phyloP scores from a whole-genome alignment of 768 basidiomycete genomes.

The Thelephora ganbajun region DNA sequence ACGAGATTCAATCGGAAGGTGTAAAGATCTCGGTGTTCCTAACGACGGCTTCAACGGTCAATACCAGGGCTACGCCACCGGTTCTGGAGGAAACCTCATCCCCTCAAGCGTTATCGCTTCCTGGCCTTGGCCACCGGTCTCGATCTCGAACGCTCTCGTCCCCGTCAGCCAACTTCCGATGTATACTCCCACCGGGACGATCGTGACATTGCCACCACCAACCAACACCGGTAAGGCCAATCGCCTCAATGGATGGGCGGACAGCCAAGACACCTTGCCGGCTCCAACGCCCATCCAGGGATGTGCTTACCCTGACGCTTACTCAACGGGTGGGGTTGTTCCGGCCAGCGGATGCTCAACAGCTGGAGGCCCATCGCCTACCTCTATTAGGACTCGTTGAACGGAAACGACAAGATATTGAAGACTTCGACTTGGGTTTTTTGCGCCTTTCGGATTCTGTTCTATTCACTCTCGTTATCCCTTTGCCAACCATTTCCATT shows the following conservation, averaged over 20 bases:
- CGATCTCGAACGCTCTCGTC: slow-evolving; percentile 29
- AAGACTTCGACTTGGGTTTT: too few species aligned
- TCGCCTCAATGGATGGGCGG: slow-evolving; percentile 41
- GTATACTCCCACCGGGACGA: slow-evolving; percentile 44
- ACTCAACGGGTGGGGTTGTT: slow-evolving; percentile 26
- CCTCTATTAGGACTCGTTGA: too few species aligned
- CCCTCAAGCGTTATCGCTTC: slow-evolving; percentile 27
- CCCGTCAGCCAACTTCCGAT: slow-evolving; percentile 32
- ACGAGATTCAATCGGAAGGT: slow-evolving; percentile 44
- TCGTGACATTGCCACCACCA: slow-evolving; percentile 39
- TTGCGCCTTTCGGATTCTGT: too few species aligned
- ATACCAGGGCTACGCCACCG: slow-evolving; percentile 50
- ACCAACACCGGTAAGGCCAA: slow-evolving; percentile 29
- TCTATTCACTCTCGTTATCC: too few species aligned
- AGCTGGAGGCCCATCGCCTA: not conserved
- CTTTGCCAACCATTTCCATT: too few species aligned
- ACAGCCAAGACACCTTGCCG: slow-evolving; percentile 28
- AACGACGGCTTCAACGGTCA: slow-evolving; percentile 33
- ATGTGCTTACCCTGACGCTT: slow-evolving; percentile 50
- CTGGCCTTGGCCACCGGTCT: slow-evolving; percentile 37
- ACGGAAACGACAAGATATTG: too few species aligned
- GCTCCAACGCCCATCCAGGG: slow-evolving; percentile 46
- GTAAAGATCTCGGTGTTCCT: slow-evolving; percentile 35
- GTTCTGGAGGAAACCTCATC: slow-evolving; percentile 37
- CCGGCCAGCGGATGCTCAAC: slow-evolving; percentile 8